These are phyloP conservation scores for Hypoxylon sp. DNA, from an alignment of 2,329 filamentous ascomycete genomes.

Conservation along the genomic window DNA sequence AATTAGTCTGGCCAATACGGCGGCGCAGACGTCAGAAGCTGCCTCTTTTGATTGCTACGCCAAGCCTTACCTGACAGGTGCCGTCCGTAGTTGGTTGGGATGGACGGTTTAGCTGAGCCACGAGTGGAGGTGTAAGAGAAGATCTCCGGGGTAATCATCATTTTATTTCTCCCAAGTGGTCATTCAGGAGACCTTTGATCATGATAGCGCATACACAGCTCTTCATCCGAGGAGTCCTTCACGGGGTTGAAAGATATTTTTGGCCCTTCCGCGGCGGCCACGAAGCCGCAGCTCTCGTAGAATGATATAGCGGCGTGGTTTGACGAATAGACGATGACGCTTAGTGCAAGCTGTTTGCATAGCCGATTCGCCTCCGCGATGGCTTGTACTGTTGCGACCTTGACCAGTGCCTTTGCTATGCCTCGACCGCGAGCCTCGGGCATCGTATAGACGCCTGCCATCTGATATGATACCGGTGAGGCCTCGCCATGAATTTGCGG, in stretches of 20 bases:
- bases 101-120: constrained; percentile 28
- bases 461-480: constrained; percentile 48
- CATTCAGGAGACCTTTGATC: background rate
- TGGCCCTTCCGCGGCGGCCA: constrained; percentile 27
- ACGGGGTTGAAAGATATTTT: constrained; percentile 37
- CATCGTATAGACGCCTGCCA: constrained; percentile 55
- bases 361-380: constrained; percentile 39
- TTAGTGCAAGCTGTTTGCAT: constrained; percentile 43
- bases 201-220: constrained; percentile 45
- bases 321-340: constrained; percentile 51
- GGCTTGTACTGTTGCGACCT: constrained; percentile 46
- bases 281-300: constrained; percentile 54
- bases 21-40: constrained; percentile 45
- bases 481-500: constrained; percentile 24
- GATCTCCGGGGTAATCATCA: constrained; percentile 44
- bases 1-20: constrained; percentile 38
- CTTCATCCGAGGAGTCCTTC: constrained; percentile 34
- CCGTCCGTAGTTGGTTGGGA: constrained; percentile 30
- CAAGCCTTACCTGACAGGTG: constrained; percentile 33
- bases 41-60: constrained; percentile 43
- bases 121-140: constrained; percentile 24
- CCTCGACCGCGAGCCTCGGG: constrained; percentile 53
- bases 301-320: constrained; percentile 51
- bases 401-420: constrained; percentile 51
- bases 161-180: constrained; percentile 38